phyloP scores from a whole-genome alignment of 305 asterid species.

The Solanum hybrid region DNA sequence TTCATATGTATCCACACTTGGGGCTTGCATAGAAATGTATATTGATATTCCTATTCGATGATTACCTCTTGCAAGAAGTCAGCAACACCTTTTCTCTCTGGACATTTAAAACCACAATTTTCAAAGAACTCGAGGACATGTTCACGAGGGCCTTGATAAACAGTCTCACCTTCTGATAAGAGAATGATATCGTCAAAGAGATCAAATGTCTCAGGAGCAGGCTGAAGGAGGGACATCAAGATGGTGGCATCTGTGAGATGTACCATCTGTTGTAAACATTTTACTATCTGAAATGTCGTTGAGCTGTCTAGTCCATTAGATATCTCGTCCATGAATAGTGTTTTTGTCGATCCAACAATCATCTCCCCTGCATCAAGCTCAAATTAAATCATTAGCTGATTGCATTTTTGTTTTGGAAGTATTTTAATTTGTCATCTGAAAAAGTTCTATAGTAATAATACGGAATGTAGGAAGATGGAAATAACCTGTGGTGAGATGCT shows the following conservation, averaged over 20 bases:
- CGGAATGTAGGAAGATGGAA: no score
- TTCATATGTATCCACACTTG: background rate
- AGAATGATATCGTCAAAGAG: conserved; percentile 50
- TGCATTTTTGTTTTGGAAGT: no score
- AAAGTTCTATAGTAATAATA: no score
- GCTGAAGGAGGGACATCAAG: conserved; percentile 53
- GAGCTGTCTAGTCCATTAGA: conserved; percentile 62
- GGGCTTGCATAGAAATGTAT: background rate
- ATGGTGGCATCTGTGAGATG: conserved; percentile 45
- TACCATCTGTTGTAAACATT: conserved; percentile 43
- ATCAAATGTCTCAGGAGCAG: conserved; percentile 54
- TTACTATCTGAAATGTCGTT: conserved; percentile 50
- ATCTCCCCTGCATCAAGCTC: conserved; percentile 40
- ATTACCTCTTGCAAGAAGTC: conserved; percentile 74
- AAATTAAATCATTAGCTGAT: background rate
- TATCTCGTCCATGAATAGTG: conserved; percentile 57
- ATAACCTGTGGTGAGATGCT: background rate
- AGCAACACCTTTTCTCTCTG: conserved; percentile 50
- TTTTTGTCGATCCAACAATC: conserved; percentile 49
- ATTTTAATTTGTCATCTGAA: no score
- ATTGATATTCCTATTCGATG: background rate
- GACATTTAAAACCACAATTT: conserved; percentile 46
- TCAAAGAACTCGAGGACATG: conserved; percentile 39
- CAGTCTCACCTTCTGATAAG: conserved; percentile 43
- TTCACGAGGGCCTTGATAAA: conserved; percentile 50